Evolutionary conservation across 257 asterid species (phyloP).

Genomic region (Jacaranda mimosifolia): DNA sequence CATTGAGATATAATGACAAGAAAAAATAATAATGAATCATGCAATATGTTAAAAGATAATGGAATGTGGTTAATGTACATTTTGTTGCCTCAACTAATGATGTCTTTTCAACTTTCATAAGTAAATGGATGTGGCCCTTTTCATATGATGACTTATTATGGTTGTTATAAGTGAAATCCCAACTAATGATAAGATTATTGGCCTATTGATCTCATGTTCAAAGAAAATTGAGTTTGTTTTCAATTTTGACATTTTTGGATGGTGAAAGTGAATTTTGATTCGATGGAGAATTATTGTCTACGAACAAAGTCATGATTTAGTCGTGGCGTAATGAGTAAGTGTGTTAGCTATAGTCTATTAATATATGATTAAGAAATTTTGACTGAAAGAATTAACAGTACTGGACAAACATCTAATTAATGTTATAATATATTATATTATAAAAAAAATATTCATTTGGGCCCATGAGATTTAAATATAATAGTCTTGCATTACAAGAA

Average conservation of each 20-base stretch:
- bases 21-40: neutral
- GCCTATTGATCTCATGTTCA: slow-evolving; percentile 34
- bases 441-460: no score
- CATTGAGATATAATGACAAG: neutral
- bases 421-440: no score
- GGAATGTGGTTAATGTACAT: slow-evolving; percentile 35
- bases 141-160: slow-evolving; percentile 41
- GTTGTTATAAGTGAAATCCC: slow-evolving; percentile 47
- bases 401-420: no score
- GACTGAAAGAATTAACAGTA: no score
- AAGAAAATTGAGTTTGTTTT: neutral
- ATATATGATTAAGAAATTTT: no score
- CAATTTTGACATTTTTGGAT: neutral
- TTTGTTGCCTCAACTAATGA: slow-evolving; percentile 21
- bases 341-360: no score
- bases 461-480: no score
- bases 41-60: slow-evolving; percentile 11
- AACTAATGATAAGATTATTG: slow-evolving; percentile 39
- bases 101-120: slow-evolving; percentile 41
- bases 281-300: neutral
- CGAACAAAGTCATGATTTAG: no score
- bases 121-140: slow-evolving; percentile 7
- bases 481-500: no score
- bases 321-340: no score
- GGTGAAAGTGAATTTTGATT: neutral